These are phyloP conservation scores for Fraxinus ornus DNA, from an alignment of 305 asterid species.

Conservation along the genomic window DNA sequence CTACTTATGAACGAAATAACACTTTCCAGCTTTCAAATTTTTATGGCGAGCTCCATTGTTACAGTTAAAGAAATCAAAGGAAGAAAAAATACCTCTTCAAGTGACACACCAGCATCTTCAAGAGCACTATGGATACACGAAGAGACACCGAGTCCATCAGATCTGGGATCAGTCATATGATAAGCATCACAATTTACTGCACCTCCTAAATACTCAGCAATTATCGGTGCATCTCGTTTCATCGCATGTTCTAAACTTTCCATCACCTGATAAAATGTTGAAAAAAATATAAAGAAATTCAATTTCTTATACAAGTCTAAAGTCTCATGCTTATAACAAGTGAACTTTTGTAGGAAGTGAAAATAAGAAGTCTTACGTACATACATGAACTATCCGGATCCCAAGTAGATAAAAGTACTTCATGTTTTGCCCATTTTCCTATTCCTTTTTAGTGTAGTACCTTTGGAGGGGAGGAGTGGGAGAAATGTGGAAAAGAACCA, in stretches of 20 bases:
- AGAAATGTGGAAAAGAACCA: neutral
- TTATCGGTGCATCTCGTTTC: slow-evolving; percentile 82
- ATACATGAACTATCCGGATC: neutral
- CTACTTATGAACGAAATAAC: neutral
- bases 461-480: neutral
- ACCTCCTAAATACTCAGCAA: slow-evolving; percentile 95
- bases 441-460: neutral
- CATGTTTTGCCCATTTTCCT: neutral
- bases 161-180: slow-evolving; percentile 95
- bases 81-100: slow-evolving; percentile 56
- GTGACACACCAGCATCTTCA: slow-evolving; percentile 70
- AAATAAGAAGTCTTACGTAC: neutral
- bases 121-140: slow-evolving; percentile 71
- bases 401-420: neutral
- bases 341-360: neutral
- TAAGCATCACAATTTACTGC: slow-evolving; percentile 93
- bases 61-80: neutral
- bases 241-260: slow-evolving; percentile 89
- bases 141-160: slow-evolving; percentile 98
- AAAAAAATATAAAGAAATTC: slow-evolving; percentile 8
- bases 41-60: neutral
- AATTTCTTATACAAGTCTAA: neutral
- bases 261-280: slow-evolving; percentile 53
- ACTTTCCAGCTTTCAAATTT: slow-evolving; percentile 4
- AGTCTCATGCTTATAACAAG: neutral